Evolutionary conservation across 306 rosid species (phyloP), one percentile per base, ranked within the genome.

Genomic region (Cicer pinnatifidum): DNA sequence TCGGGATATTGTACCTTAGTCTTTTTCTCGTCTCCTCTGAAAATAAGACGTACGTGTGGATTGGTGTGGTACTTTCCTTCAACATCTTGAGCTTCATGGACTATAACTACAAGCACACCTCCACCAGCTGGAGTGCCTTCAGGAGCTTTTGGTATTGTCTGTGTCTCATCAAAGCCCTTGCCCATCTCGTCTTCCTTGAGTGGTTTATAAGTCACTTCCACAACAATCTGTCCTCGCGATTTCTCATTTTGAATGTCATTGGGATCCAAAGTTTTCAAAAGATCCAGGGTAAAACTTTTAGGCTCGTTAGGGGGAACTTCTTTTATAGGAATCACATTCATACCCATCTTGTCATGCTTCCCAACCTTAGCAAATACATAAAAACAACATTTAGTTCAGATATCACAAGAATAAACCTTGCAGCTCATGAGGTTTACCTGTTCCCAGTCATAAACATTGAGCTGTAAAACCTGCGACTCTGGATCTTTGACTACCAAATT

Each of bases 41-140:
- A 88, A 59, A 88, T 80, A 86, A 93, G 35, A n/a, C 96, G 82
- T 5, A 68, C 97, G 19, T 76, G 85, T 40, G 98, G 98, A 86
- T 91, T 91, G 38, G 92, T 89, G 71, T 93, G 97, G 84, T 91
- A 73, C 88, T 91, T 93, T 73, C 98, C 98, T 89, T 91, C 97
- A 75, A 93, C 85, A 70, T 93, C 98, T 84, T 91, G 88, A 82
- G 88, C 98, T 85, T 88, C 96, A 46, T 93, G 98, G 81, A 91
- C 81, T 51, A 88, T 73, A 72, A 91, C 83, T 56, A 83, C 91
- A 59, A 93, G 92, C 43, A 84, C 56, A 71, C 97, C 98, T 72
- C 97, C 97, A 72, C 90, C 84, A 6, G 83, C 76, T n/a, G 98
- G 97, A 10, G 97, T 91, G 48, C 93, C 96, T 63, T 82, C 86